Base-by-base conservation (phyloP, 2,329 filamentous ascomycete genomes). In the Fusarium anguioides region DNA sequence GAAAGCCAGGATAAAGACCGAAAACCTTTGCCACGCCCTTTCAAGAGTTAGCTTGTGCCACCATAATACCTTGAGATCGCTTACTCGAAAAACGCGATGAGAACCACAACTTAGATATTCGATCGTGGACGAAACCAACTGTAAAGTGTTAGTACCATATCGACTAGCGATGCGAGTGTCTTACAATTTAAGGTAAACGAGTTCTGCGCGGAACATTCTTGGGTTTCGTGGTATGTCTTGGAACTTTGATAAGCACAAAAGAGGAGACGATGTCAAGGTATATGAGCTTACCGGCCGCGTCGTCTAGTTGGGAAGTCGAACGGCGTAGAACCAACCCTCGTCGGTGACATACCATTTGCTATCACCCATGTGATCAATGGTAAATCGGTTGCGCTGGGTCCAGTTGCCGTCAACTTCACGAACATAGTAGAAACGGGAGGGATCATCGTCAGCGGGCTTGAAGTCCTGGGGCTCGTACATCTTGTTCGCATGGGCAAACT, bases 401-500 rank as follows among this genome's bases (percentile, higher is more conserved):
- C 84, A 89, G 60, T 84, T 82, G 47, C 85, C 84, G 75, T 90
- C 86, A 68, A 85, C 77, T 77, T 90, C 87, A 57, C 86, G 84
- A 70, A 85, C 82, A 79, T 83, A 86, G 78, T 89, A 90, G 79
- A 86, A 84, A 64, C 87, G 86, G 41, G 81, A 81, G 36, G 84
- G 83, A 75, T 89, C 84, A 66, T 87, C 83, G 71, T 89, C 87
- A 20, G 82, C 81, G 4, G 88, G 88, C 76, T 88, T 86, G 74
- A 89, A 87, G 69, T 89, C 86, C 79, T 89, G 87, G 17, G 85
- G 82, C 75, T 87, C 83, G 66, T 84, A 82, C 67, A 84, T 78
- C 68, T 81, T 80, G 74, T 84, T 84, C 65, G 78, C 75, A 60
- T 81, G 73, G n/a, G 84, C 82, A 64, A 84, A 81, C 69, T 84